These are phyloP conservation scores for Hemileccinum impolitum DNA, from an alignment of 768 basidiomycete species.

Conservation along the genomic window DNA sequence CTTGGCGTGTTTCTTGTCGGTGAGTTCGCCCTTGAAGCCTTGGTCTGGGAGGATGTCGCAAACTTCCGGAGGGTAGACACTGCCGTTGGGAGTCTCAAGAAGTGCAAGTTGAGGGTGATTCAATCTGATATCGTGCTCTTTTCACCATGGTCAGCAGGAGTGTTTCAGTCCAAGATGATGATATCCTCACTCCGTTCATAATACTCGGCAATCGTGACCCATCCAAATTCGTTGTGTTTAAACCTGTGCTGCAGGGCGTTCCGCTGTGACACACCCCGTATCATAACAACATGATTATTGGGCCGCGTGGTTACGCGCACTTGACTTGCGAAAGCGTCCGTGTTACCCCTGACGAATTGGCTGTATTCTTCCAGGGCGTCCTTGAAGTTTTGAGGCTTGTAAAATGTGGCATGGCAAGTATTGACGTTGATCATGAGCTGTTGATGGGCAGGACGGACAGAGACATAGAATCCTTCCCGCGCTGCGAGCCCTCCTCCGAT, in stretches of 20 bases:
- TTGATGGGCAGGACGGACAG: constrained; percentile 39
- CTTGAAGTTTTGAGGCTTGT: constrained; percentile 41
- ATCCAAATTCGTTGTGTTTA: constrained; percentile 32
- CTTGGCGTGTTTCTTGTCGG: constrained; percentile 40
- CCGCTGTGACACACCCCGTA: constrained; percentile 46
- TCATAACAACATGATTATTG: constrained; percentile 64
- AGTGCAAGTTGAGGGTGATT: constrained; percentile 36
- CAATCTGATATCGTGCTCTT: constrained; percentile 40
- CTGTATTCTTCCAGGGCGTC: constrained; percentile 38
- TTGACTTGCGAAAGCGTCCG: constrained; percentile 55
- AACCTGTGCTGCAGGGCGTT: constrained; percentile 40
- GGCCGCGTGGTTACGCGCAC: constrained; percentile 63
- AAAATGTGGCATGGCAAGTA: constrained; percentile 49
- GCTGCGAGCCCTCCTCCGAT: constrained; percentile 53
- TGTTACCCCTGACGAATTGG: constrained; percentile 47
- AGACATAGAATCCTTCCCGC: constrained; percentile 49
- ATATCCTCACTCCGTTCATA: constrained; percentile 38
- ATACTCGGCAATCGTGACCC: constrained; percentile 43
- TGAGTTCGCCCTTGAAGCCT: constrained; percentile 46
- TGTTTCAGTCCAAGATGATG: background rate
- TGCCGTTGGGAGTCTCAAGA: constrained; percentile 36
- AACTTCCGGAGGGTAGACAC: constrained; percentile 43
- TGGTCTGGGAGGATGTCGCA: constrained; percentile 44
- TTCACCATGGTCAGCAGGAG: background rate
- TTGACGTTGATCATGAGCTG: constrained; percentile 53